A percentile compares a stretch with the other conserved stretches of the same genome.
Conservation (phyloP, 371 early-diverging fungal genomes). For the Mortierella sp. region DNA sequence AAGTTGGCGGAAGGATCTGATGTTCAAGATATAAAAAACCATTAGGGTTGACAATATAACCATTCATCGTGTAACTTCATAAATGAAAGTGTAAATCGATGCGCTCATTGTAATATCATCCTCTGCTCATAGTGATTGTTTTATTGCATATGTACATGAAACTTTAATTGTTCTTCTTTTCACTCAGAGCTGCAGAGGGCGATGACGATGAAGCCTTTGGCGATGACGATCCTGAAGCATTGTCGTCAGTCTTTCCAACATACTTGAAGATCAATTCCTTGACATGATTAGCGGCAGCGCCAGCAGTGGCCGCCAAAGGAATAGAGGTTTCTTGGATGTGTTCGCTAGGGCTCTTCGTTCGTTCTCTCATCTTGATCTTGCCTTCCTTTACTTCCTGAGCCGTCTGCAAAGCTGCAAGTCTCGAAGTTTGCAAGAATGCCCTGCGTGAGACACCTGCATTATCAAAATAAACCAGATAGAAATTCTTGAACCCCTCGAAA, state of each 20-base stretch:
- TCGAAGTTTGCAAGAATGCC: slow-evolving; percentile 42
- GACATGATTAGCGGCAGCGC: slow-evolving; percentile 17
- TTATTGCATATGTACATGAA: neutral
- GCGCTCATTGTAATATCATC: no score
- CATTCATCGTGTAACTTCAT: no score
- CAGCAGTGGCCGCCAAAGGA: slow-evolving; percentile 10
- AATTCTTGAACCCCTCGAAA: slow-evolving; percentile 35
- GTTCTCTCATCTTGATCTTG: slow-evolving; percentile 46
- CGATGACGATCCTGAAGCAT: neutral
- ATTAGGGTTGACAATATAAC: neutral
- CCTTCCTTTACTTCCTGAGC: slow-evolving; percentile 53
- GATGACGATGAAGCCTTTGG: neutral
- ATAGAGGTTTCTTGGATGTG: slow-evolving; percentile 8
- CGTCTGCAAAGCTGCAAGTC: slow-evolving; percentile 46
- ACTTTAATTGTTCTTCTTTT: neutral
- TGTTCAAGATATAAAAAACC: neutral
- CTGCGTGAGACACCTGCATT: slow-evolving; percentile 40
- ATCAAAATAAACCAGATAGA: slow-evolving; percentile 54
- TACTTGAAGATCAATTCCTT: slow-evolving; percentile 51
- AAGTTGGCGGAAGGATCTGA: slow-evolving; percentile 31
- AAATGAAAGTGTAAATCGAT: no score
- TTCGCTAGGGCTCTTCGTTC: slow-evolving; percentile 17
- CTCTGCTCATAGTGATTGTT: no score
- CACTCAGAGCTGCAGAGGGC: neutral
- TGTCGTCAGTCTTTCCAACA: slow-evolving; percentile 35